A percentile compares a stretch with the other conserved stretches of the same genome.
These are phyloP conservation scores for Calendula officinalis DNA, from an alignment of 129 eudicot genomes.

Conservation along the genomic window DNA sequence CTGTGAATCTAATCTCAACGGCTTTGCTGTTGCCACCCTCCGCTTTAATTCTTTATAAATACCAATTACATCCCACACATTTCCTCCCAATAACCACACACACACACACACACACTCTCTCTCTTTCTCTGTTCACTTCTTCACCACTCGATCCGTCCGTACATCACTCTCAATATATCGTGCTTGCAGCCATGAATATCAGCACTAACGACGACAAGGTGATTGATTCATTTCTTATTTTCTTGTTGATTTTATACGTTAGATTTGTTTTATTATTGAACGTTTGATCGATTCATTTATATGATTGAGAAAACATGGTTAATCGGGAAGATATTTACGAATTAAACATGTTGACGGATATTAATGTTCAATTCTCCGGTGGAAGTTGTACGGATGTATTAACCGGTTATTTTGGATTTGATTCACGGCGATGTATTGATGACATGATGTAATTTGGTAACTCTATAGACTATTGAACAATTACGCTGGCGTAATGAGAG, in stretches of 20 bases:
- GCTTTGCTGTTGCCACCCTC: constrained; percentile 21
- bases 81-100: background rate
- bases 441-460: too few relatives aligned
- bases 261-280: background rate
- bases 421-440: too few relatives aligned
- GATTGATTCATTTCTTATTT: constrained; percentile 7
- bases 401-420: background rate
- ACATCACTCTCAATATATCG: background rate
- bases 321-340: background rate
- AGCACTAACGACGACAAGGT: constrained; percentile 20
- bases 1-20: constrained; percentile 34
- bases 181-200: constrained; percentile 27
- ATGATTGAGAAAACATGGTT: constrained; percentile 3
- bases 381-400: too few relatives aligned
- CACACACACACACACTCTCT: background rate
- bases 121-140: background rate
- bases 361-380: too few relatives aligned
- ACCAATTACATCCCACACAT: constrained; percentile 1
- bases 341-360: background rate
- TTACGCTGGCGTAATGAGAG: background rate
- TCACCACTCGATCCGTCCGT: constrained; percentile 5
- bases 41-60: constrained; percentile 27
- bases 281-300: background rate
- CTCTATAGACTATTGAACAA: background rate
- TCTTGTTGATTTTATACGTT: background rate